Evolutionary conservation across 352 stramenopile genomes (phyloP), one percentile per base, ranked within the genome.

Genomic region (Phytopythium oedochilum): DNA sequence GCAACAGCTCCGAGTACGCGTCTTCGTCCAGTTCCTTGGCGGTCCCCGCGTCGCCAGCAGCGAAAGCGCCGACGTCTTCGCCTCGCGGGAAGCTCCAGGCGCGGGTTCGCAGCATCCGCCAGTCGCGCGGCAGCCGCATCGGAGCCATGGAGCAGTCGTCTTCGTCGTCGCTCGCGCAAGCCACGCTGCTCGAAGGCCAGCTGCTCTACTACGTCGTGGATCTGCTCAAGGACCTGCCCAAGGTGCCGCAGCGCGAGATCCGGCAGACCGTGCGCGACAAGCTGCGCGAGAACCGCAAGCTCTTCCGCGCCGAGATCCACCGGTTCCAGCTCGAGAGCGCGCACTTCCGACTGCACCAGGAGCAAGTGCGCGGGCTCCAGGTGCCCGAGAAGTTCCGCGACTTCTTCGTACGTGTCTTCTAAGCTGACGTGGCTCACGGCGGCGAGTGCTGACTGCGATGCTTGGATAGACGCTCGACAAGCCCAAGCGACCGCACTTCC

Each of bases 361-460:
- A 70, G 20, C 72, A 88, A 35, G 61, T 71, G 29, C 60, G 67
- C 29, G 72, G 78, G 40, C 64, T 88, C 35, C 55, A 78, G 31
- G 75, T 88, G 43, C 66, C 80, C 29, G 75, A 85, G 50, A 88
- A 86, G 53, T 88, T 86, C 50, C 70, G 73, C 31, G 74, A 86
- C 31, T 88, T 88, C 53, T 86, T 88, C 42, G 77, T 88, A 71
- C 59, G 71, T 68, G 34, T 28, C 32, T 29, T 43, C 48, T 14
- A 14, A n/a, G 34, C 50, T 26, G 23, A 36, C 53, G 29, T 36
- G 11, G 36, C 38, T 31, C 36, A 20, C 48, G 50, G 18, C 26
- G 8, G 25, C 38, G 32, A 1, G 25, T 44, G 50, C 17, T 56
- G 8, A 45, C 20, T 2, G 39, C 3, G 9, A 28, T 26, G 6